Evolutionary conservation across 306 rosid species (phyloP).

Genomic region (Prunus kanzakura): DNA sequence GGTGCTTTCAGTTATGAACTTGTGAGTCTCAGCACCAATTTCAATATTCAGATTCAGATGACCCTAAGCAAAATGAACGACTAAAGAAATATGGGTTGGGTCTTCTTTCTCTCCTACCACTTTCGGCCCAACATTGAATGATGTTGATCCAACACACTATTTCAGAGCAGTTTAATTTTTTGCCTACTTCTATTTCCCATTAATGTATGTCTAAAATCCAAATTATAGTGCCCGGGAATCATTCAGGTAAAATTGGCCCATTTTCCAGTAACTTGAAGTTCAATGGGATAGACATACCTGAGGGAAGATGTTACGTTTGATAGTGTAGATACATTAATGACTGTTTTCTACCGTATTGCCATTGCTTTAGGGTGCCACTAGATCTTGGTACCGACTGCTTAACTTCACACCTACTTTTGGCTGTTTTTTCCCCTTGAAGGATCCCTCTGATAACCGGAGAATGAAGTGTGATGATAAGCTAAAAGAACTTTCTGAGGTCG

Average conservation of each 20-base stretch:
- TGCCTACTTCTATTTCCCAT: neutral
- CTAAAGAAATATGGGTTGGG: conserved; percentile 24
- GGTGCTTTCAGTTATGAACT: conserved; percentile 10
- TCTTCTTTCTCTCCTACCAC: conserved; percentile 15
- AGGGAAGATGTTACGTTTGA: neutral
- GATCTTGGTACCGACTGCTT: neutral
- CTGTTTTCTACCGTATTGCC: neutral
- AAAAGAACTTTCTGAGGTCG: conserved; percentile 19
- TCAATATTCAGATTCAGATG: conserved; percentile 15
- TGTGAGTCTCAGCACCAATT: neutral
- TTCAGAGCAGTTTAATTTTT: neutral
- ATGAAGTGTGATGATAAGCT: conserved; percentile 20
- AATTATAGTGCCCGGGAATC: neutral
- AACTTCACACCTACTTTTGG: neutral
- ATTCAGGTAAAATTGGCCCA: neutral
- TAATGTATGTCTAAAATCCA: neutral
- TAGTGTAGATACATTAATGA: neutral
- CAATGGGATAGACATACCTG: neutral
- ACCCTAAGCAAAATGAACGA: conserved; percentile 3
- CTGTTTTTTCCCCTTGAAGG: conserved; percentile 23
- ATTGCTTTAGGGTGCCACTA: neutral
- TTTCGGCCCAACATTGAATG: neutral
- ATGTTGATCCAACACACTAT: neutral
- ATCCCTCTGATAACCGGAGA: conserved; percentile 23
- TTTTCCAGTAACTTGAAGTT: neutral